These are phyloP conservation scores for Moricandia moricandioides DNA, from an alignment of 345 rosid species.

Conservation along the genomic window DNA sequence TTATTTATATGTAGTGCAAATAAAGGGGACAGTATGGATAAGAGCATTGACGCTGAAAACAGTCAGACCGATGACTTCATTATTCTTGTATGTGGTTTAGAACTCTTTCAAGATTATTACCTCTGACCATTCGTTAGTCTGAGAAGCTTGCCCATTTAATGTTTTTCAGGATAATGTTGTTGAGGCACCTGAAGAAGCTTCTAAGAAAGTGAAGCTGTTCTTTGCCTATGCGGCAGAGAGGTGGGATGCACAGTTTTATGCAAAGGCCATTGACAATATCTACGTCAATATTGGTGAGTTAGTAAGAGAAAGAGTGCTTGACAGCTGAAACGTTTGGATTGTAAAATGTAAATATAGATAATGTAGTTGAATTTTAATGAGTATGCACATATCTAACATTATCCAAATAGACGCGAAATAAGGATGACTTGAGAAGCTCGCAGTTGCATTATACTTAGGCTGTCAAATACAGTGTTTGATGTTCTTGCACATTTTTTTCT, in stretches of 20 bases:
- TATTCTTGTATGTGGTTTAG: conserved; percentile 54
- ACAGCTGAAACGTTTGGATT: neutral
- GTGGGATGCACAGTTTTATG: conserved; percentile 85
- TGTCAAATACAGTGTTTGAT: neutral
- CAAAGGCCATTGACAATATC: conserved; percentile 72
- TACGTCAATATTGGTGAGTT: conserved; percentile 70
- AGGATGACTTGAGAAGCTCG: no score
- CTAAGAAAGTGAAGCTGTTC: conserved; percentile 58
- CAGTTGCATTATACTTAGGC: no score
- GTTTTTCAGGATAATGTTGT: conserved; percentile 55
- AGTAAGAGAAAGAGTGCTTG: neutral
- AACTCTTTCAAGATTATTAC: conserved; percentile 2
- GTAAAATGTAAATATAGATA: neutral
- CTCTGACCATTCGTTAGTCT: conserved; percentile 4
- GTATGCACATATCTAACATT: no score
- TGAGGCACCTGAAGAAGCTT: conserved; percentile 56
- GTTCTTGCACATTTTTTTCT: neutral
- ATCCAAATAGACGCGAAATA: no score
- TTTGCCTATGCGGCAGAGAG: conserved; percentile 60
- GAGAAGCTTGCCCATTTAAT: conserved; percentile 1
- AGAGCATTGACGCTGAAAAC: conserved; percentile 59
- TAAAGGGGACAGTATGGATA: conserved; percentile 60
- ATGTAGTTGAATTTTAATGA: no score
- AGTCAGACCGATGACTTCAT: conserved; percentile 60
- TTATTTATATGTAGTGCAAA: conserved; percentile 47